phyloP scores from a whole-genome alignment of 208 protist genomes.

The Leishmania martiniquensis region DNA sequence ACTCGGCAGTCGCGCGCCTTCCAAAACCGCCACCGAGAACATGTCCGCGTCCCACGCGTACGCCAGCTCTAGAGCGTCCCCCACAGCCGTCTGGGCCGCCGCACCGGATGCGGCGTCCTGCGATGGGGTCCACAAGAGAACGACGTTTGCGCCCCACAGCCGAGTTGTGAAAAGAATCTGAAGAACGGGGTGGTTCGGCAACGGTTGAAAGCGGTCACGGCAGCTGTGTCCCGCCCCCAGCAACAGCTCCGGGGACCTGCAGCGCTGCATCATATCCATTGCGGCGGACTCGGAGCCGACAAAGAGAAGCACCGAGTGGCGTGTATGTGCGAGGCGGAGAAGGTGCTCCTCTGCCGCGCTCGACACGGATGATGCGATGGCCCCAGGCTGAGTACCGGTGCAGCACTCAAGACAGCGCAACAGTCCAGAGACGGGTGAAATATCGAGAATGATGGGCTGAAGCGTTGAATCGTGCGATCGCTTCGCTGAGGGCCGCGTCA shows the following conservation, averaged over 20 bases:
- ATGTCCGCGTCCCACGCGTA: conserved; percentile 79
- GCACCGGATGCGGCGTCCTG: neutral
- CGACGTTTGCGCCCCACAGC: conserved; percentile 64
- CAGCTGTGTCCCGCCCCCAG: conserved; percentile 19
- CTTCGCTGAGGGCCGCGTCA: neutral
- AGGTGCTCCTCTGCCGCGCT: conserved; percentile 67
- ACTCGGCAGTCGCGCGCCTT: conserved; percentile 15
- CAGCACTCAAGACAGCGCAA: conserved; percentile 49
- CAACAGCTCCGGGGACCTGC: conserved; percentile 53
- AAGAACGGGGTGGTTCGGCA: conserved; percentile 45
- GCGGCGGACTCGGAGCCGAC: conserved; percentile 58
- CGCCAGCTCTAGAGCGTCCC: conserved; percentile 71
- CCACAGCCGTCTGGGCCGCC: conserved; percentile 30
- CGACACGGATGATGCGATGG: conserved; percentile 27
- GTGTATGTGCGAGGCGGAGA: conserved; percentile 55
- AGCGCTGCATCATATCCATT: conserved; percentile 36
- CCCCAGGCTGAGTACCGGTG: conserved; percentile 19
- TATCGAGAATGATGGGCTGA: conserved; percentile 67
- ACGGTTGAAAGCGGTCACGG: conserved; percentile 39
- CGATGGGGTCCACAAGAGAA: conserved; percentile 10
- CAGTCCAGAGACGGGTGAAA: conserved; percentile 55
- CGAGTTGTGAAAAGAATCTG: conserved; percentile 59
- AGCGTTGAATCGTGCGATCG: conserved; percentile 33
- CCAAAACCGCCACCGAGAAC: conserved; percentile 74
- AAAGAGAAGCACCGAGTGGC: conserved; percentile 70